phyloP scores from a whole-genome alignment of 2,329 filamentous ascomycete genomes.

The Ascochyta clinopodiicola region DNA sequence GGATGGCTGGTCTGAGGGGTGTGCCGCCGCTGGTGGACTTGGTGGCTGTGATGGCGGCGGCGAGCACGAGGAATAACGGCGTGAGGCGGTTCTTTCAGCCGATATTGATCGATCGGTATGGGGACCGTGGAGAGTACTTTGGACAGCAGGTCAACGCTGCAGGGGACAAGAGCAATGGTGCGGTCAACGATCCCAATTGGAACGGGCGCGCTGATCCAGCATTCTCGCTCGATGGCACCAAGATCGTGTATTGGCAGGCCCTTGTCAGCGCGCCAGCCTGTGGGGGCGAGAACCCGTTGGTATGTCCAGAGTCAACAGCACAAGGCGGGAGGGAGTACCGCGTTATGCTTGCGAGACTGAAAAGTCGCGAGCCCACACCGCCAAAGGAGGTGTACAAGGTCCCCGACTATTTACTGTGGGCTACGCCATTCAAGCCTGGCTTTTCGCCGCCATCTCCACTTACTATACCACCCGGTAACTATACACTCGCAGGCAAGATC shows the following conservation, averaged over 20 bases:
- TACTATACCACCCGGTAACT: slow-evolving; percentile 8
- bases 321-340: slow-evolving; percentile 49
- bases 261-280: slow-evolving; percentile 51
- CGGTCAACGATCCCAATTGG: slow-evolving; percentile 56
- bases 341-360: slow-evolving; percentile 53
- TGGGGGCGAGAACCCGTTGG: slow-evolving; percentile 53
- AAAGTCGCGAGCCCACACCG: slow-evolving; percentile 37
- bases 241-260: slow-evolving; percentile 54
- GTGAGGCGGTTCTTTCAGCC: slow-evolving; percentile 56
- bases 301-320: slow-evolving; percentile 51
- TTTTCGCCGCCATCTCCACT: background rate
- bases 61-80: slow-evolving; percentile 57
- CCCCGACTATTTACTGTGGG: slow-evolving; percentile 46
- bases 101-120: slow-evolving; percentile 52
- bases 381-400: slow-evolving; percentile 30
- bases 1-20: slow-evolving; percentile 49
- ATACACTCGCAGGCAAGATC: slow-evolving; percentile 17
- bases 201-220: slow-evolving; percentile 56
- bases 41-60: slow-evolving; percentile 19
- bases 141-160: slow-evolving; percentile 53
- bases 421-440: slow-evolving; percentile 38
- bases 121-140: slow-evolving; percentile 55
- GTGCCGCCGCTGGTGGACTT: slow-evolving; percentile 53
- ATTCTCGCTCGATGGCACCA: slow-evolving; percentile 52
- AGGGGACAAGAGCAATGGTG: slow-evolving; percentile 18